Percentiles rank a stretch among this genome's conserved stretches.
Conservation (phyloP, 2,329 filamentous ascomycete genomes). For the Aureobasidium uvarum region DNA sequence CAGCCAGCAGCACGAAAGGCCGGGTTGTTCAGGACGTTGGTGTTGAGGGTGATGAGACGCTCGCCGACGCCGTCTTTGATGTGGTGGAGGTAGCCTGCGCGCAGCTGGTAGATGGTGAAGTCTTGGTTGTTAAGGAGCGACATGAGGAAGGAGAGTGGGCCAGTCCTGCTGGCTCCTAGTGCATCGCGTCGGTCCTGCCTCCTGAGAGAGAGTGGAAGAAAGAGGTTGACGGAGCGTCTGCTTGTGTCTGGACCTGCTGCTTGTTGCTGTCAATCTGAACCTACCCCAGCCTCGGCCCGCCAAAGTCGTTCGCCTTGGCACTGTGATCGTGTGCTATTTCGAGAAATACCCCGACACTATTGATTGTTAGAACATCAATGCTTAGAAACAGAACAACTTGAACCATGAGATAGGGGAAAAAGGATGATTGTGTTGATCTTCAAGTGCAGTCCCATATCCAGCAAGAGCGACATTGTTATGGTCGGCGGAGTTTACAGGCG, state of each 20-base stretch:
- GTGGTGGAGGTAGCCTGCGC: conserved; percentile 74
- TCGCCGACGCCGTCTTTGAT: conserved; percentile 83
- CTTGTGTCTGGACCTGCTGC: neutral
- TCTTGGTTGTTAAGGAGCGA: conserved; percentile 43
- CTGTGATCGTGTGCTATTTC: neutral
- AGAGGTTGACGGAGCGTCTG: neutral
- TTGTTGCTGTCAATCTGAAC: conserved; percentile 16
- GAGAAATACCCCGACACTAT: neutral
- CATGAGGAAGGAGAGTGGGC: conserved; percentile 32
- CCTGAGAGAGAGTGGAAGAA: no score
- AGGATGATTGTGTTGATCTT: no score
- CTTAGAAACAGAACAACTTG: conserved; percentile 83
- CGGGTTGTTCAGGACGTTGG: conserved; percentile 72
- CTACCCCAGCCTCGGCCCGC: conserved; percentile 20
- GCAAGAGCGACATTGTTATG: neutral
- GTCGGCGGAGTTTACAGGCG: neutral
- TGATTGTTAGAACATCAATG: conserved; percentile 49
- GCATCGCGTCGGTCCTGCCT: neutral
- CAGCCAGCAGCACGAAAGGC: conserved; percentile 82
- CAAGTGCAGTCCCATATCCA: neutral
- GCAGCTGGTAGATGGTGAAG: conserved; percentile 78
- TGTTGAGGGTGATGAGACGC: conserved; percentile 76
- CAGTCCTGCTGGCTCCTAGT: conserved; percentile 28
- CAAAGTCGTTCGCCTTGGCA: neutral
- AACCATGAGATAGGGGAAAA: no score